Percentiles rank a stretch among this genome's conserved stretches.
phyloP scores from a whole-genome alignment of 768 basidiomycete species.

The Boletus reticuloceps region DNA sequence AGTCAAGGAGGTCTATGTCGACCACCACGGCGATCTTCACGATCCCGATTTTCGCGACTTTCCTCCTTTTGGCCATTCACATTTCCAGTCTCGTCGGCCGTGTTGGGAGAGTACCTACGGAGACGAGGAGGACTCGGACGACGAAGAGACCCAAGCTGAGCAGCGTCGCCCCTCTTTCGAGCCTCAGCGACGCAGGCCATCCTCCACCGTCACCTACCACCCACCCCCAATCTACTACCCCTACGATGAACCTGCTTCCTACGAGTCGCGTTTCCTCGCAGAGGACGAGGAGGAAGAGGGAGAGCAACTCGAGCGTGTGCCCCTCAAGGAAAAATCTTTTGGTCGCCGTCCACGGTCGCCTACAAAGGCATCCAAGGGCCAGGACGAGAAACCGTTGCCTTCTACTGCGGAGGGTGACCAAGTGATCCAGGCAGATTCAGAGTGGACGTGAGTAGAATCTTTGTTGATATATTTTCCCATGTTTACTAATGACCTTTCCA shows the following conservation, averaged over 20 bases:
- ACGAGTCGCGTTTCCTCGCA: conserved; percentile 26
- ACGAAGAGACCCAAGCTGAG: conserved; percentile 25
- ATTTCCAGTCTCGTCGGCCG: conserved; percentile 25
- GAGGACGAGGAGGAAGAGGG: conserved; percentile 28
- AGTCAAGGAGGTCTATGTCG: conserved; percentile 47
- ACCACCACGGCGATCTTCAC: conserved; percentile 60
- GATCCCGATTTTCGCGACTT: conserved; percentile 70
- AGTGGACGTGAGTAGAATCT: conserved; percentile 32
- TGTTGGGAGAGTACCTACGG: conserved; percentile 34
- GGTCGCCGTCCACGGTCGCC: conserved; percentile 19
- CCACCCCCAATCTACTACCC: conserved; percentile 24
- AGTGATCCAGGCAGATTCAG: conserved; percentile 20
- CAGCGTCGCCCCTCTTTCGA: conserved; percentile 19
- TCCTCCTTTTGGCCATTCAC: conserved; percentile 35
- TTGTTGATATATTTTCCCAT: neutral
- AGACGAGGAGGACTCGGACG: conserved; percentile 30
- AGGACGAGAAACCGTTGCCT: conserved; percentile 19
- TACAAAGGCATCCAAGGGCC: conserved; percentile 8
- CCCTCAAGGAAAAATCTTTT: conserved; percentile 28
- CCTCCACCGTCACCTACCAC: conserved; percentile 21
- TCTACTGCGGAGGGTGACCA: conserved; percentile 3
- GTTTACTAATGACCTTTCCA: conserved; percentile 20
- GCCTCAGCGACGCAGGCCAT: conserved; percentile 20
- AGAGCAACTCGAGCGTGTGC: conserved; percentile 15
- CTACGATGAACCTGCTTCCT: conserved; percentile 31